phyloP scores from a whole-genome alignment of 75 land plant species.

The Pseudotsuga menziesii region DNA sequence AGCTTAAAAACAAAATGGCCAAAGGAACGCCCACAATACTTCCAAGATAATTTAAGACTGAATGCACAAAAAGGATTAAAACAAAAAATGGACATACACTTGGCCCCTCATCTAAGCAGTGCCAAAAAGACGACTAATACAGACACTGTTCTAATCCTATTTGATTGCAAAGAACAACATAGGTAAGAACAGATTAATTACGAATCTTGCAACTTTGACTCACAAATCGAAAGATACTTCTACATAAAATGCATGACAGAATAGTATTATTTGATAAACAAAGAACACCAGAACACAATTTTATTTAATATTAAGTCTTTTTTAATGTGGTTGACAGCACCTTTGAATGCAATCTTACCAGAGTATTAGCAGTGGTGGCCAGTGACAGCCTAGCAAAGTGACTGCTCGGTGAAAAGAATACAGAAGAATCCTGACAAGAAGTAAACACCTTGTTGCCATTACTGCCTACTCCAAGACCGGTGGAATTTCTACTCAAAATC shows the following conservation, averaged over 20 bases:
- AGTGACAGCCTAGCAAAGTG: neutral
- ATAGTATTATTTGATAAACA: no score
- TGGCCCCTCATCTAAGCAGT: neutral
- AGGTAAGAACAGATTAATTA: neutral
- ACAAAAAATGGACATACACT: neutral
- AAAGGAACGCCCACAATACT: neutral
- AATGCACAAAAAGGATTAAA: neutral
- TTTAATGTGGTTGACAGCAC: neutral
- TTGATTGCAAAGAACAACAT: neutral
- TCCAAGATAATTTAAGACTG: neutral
- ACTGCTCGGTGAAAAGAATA: neutral
- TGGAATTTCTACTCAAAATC: neutral
- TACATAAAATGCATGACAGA: neutral
- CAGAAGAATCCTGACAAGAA: no score
- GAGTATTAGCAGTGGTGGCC: neutral
- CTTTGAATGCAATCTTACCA: neutral
- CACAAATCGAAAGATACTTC: neutral
- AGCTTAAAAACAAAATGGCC: neutral
- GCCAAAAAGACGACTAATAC: neutral
- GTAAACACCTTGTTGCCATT: neutral
- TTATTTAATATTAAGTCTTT: neutral
- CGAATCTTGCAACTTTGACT: neutral
- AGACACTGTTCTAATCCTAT: neutral
- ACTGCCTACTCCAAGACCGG: neutral
- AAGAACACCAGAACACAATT: neutral